Evolutionary conservation across 2,329 filamentous ascomycete species (phyloP), one percentile per base, ranked within the genome.

Genomic region (Fusarium sp.): DNA sequence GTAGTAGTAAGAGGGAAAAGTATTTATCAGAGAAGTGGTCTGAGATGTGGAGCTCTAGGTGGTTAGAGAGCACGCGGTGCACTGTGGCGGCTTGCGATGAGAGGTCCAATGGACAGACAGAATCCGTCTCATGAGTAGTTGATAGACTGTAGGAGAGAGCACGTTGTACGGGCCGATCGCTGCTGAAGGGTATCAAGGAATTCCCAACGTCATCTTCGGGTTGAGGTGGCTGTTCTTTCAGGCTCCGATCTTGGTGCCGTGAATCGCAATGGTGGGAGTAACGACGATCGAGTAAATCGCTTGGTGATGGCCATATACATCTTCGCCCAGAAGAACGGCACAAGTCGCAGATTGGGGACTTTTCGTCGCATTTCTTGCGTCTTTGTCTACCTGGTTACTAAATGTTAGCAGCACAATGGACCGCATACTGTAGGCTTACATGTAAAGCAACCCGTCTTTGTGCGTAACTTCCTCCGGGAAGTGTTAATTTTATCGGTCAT

Each of bases 1-100:
- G 80, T 4, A 80, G 60, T 1, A 81, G 50, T 3, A 80, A 60
- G 8, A 80, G 70, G 9, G 57, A 40, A 8, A 67, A 75, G 49
- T 73, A 78, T 43, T 61, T 67, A 9, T 68, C 60, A 50, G 72
- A 64, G 47, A 78, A 78, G 53, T 78, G 75, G 10, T 67, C 66
- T 7, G 69, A 65, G 25, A 78, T 43, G 1, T 53, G 54, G 4
- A 65, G 28, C 18, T 77, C 76, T 7, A 76, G 42, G 8, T 72
- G 64, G 9, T 47, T 67, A 6, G 64, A 59, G 5, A 75, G 43
- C 1, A 72, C 42, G 15, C 60, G 30, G 21, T 76, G 71, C 3
- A 59, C 42, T 2, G 57, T 25, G 13, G 47, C 46, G 4, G 67
- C 57, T 56, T 75, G 72, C 4, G 69, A 46, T 4, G 62, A 18